Conservation (phyloP, 345 rosid genomes). For the Corchorus olitorius region DNA sequence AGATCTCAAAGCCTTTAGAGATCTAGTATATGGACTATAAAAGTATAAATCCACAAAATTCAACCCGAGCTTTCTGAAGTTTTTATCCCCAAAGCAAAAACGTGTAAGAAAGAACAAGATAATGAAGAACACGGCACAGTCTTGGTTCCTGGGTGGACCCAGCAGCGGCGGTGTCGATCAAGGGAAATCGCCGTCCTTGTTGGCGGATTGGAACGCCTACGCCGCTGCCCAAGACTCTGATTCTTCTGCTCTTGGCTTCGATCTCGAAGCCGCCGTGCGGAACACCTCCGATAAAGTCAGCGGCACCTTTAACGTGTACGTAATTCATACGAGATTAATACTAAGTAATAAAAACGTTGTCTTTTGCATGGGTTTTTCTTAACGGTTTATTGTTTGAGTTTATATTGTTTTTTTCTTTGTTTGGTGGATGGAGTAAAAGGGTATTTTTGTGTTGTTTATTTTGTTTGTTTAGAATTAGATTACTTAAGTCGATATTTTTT, state of each 20-base stretch:
- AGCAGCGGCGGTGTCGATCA: constrained; percentile 31
- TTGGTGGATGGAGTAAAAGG: not conserved
- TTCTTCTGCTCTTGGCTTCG: constrained; percentile 35
- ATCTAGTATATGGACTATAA: not conserved
- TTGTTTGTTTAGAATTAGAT: not conserved
- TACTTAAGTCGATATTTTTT: not conserved
- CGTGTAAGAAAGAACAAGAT: not conserved
- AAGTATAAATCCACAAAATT: not conserved
- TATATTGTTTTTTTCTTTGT: not conserved
- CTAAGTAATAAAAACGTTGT: not conserved
- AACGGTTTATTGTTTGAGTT: not conserved
- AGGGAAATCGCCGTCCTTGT: constrained; percentile 34
- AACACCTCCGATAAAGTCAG: constrained; percentile 36
- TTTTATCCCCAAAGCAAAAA: not conserved
- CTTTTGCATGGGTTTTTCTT: not conserved
- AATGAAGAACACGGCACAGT: constrained; percentile 51
- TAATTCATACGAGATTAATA: not conserved
- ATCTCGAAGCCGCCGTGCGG: constrained; percentile 55
- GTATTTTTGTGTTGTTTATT: not conserved
- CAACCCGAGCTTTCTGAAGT: not conserved
- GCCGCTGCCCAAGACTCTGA: constrained; percentile 47
- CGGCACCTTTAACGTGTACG: constrained; percentile 20
- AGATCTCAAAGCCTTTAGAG: not conserved
- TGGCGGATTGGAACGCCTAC: constrained; percentile 64
- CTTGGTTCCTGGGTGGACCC: constrained; percentile 51